Evolutionary conservation across 2,329 filamentous ascomycete genomes (phyloP).

Genomic region (Stagonosporopsis chrysanthemi): DNA sequence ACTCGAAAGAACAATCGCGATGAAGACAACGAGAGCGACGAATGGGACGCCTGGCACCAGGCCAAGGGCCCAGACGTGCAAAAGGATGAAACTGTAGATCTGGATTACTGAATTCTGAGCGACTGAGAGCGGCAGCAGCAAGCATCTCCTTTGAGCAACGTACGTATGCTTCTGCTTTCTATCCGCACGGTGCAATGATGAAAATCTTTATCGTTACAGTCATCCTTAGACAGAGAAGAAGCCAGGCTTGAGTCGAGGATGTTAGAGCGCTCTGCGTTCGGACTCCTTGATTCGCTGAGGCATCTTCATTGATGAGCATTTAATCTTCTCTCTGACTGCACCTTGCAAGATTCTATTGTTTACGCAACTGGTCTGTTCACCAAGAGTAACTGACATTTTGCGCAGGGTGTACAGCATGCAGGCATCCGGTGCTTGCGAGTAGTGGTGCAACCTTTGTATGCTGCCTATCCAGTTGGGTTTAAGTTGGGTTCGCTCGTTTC

Average conservation of each 20-base stretch:
- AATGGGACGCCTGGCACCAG: conserved; percentile 55
- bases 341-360: neutral
- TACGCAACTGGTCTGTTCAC: neutral
- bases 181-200: conserved; percentile 68
- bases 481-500: no score
- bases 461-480: neutral
- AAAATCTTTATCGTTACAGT: conserved; percentile 77
- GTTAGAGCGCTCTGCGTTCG: conserved; percentile 29
- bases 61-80: conserved; percentile 55
- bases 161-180: conserved; percentile 13
- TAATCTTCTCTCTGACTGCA: conserved; percentile 50
- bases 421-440: neutral
- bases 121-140: neutral
- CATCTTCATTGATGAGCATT: conserved; percentile 41
- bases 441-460: neutral
- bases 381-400: neutral
- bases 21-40: conserved; percentile 42
- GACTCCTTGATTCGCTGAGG: conserved; percentile 31
- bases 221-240: conserved; percentile 88
- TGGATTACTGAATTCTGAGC: conserved; percentile 55
- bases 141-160: neutral
- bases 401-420: neutral
- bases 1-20: conserved; percentile 24
- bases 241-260: conserved; percentile 33
- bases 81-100: conserved; percentile 49